Evolutionary conservation across 345 rosid genomes (phyloP), one percentile per base, ranked within the genome.

Genomic region (Conringia planisiliqua): DNA sequence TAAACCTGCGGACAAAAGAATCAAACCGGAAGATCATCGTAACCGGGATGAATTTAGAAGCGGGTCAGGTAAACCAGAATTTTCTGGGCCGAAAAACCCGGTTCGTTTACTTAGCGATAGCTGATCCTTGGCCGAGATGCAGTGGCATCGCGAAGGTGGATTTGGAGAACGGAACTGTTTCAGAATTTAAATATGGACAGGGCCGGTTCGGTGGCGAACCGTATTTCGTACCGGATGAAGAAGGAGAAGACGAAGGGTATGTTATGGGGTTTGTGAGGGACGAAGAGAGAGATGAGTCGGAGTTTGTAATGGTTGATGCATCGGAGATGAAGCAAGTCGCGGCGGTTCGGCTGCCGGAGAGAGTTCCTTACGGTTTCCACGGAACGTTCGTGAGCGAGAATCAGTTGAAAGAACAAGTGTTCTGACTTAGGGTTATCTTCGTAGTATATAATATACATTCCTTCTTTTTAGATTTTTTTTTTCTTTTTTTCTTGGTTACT

Each of bases 311-410:
- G 32, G 58, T 92, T 58, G 72, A 82, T 3, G 90, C 86, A 17
- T 42, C 60, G 29, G 80, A 29, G 57, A 82, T 89, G 90, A 70
- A 86, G 74, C 83, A 81, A 68, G 92, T 81, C 36, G 90, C 83
- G 46, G 33, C 57, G 7, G 83, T 92, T 18, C 58, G 33, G 48
- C 22, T 92, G 77, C 91, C 93, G 9, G 60, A 77, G 13, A 82
- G 96, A 61, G 96, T 89, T 10, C 90, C 97, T 3, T 88, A 86
- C 16, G 93, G 93, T 10, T 88, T 92, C 24, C 97, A 92, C 73
- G 97, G 93, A 10, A 82, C 89, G 8, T 89, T 89, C 78, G 80
- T 89, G 2, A 71, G 78, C 35, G 77, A 73, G 38, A 57, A 58
- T 57, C 88, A 88, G 26, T 73, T 88, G 24, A 77, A n/a, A 13